Evolutionary conservation across 345 rosid species (phyloP).

Genomic region (Aurinia saxatilis): DNA sequence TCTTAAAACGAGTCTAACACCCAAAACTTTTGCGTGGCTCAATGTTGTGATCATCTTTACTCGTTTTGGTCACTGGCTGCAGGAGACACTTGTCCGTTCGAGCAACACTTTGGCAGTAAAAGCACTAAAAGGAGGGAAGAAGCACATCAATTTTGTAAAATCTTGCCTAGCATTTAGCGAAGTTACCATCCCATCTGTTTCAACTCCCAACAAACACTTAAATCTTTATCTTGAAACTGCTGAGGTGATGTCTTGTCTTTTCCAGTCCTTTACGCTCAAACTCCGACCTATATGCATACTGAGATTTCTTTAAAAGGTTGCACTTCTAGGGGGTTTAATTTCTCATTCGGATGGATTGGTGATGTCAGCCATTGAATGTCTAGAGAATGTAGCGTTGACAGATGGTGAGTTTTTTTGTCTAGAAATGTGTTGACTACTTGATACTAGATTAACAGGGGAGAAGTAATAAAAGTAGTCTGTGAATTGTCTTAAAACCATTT

Average conservation of each 20-base stretch:
- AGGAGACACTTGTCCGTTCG: conserved; percentile 80
- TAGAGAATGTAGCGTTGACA: conserved; percentile 36
- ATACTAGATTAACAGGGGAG: background rate
- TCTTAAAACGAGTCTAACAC: too few species aligned
- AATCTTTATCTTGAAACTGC: conserved; percentile 84
- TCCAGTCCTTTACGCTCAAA: conserved; percentile 3
- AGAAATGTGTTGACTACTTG: background rate
- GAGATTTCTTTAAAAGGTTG: conserved; percentile 47
- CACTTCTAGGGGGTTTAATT: conserved; percentile 63
- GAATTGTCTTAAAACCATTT: background rate
- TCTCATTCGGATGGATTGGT: conserved; percentile 73
- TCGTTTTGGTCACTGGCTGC: conserved; percentile 30
- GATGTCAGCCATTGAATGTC: conserved; percentile 51
- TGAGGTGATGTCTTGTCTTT: conserved; percentile 52
- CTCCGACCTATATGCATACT: conserved; percentile 12
- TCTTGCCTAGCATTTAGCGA: conserved; percentile 86
- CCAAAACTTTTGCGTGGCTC: too few species aligned
- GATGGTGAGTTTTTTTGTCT: conserved; percentile 48
- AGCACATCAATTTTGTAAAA: conserved; percentile 45
- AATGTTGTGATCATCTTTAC: background rate
- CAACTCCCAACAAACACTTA: conserved; percentile 42
- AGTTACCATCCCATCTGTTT: conserved; percentile 77
- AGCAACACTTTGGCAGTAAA: conserved; percentile 65
- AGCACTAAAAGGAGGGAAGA: conserved; percentile 50
- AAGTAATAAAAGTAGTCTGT: background rate